A percentile compares a stretch with the other conserved stretches of the same genome.
Evolutionary conservation across 2,329 filamentous ascomycete species (phyloP).

Genomic region (Orbilia quercus): DNA sequence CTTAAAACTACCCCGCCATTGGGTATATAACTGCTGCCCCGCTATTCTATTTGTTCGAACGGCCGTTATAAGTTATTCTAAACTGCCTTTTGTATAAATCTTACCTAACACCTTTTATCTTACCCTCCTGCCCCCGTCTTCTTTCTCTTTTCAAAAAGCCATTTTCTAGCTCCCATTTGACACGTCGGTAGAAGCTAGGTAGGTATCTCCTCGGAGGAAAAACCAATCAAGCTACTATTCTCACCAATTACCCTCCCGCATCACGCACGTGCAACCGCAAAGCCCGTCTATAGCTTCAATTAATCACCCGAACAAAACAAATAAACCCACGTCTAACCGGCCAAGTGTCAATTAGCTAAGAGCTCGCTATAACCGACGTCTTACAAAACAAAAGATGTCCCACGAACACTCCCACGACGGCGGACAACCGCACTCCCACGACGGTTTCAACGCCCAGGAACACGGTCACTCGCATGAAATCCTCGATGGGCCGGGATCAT

Average conservation of each 20-base stretch:
- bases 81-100: constrained; percentile 10
- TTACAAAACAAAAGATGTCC: constrained; percentile 58
- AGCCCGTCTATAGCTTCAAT: not conserved
- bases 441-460: constrained; percentile 69
- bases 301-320: too few species aligned
- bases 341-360: too few species aligned
- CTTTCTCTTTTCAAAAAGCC: not conserved
- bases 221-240: not conserved
- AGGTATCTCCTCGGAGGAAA: constrained; percentile 8
- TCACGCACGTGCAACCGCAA: constrained; percentile 18
- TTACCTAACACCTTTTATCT: constrained; percentile 32
- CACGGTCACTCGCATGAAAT: constrained; percentile 98
- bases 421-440: constrained; percentile 69
- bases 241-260: constrained; percentile 5
- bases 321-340: too few species aligned
- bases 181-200: not conserved
- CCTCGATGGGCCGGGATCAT: constrained; percentile 91
- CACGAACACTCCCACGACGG: constrained; percentile 59
- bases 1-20: constrained; percentile 21
- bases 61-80: not conserved
- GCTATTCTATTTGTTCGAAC: constrained; percentile 19
- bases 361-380: not conserved
- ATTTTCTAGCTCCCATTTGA: constrained; percentile 1
- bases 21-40: not conserved
- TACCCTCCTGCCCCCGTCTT: not conserved